Conservation (phyloP, 2,329 filamentous ascomycete species). For the Raffaelea albimanens region DNA sequence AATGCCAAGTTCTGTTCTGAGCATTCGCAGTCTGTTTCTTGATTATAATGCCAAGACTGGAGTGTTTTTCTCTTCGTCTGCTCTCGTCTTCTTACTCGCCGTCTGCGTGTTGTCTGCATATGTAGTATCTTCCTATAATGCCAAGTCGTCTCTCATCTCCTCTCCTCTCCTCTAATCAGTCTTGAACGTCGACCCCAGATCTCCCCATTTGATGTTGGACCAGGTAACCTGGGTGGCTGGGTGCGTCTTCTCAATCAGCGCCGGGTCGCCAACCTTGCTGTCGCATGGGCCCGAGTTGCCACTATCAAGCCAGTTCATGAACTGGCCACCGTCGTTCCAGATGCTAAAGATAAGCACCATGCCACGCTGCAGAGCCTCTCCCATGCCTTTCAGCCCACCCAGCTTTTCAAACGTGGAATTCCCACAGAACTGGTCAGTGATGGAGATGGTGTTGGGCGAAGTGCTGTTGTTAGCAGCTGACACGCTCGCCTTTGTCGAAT, state of each 20-base stretch:
- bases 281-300: slow-evolving; percentile 39
- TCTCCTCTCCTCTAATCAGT: too few species aligned
- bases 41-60: too few species aligned
- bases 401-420: slow-evolving; percentile 25
- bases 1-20: too few species aligned
- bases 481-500: neutral
- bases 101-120: too few species aligned
- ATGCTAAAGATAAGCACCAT: slow-evolving; percentile 39
- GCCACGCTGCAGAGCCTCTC: slow-evolving; percentile 30
- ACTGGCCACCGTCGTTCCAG: slow-evolving; percentile 36
- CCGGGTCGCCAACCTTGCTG: slow-evolving; percentile 41
- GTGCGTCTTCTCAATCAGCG: slow-evolving; percentile 33
- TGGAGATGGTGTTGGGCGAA: slow-evolving; percentile 13
- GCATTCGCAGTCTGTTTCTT: too few species aligned
- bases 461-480: neutral
- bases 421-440: slow-evolving; percentile 46
- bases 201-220: slow-evolving; percentile 50
- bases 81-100: too few species aligned
- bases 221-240: slow-evolving; percentile 42
- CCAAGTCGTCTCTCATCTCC: too few species aligned
- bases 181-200: slow-evolving; percentile 45
- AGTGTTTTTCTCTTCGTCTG: too few species aligned
- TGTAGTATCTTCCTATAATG: too few species aligned
- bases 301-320: slow-evolving; percentile 43
- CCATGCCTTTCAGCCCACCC: slow-evolving; percentile 43